Percentiles rank a stretch among this genome's conserved stretches.
Conservation (phyloP, 345 rosid genomes). For the Jatropha curcas region DNA sequence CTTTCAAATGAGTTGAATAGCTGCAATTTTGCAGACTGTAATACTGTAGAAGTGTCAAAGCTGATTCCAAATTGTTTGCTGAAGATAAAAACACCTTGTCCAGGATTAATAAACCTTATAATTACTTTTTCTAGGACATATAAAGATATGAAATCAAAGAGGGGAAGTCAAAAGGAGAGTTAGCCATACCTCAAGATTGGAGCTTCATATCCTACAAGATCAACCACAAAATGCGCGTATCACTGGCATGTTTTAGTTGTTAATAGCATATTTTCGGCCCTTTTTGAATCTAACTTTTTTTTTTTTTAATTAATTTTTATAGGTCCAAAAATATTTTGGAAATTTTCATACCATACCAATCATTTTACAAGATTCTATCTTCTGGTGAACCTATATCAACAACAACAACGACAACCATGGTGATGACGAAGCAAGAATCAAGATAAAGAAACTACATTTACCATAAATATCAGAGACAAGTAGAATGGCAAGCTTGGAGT, state of each 20-base stretch:
- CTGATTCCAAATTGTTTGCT: background rate
- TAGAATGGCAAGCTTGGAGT: slow-evolving; percentile 58
- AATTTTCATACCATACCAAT: no score
- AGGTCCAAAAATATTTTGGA: no score
- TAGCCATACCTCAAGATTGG: slow-evolving; percentile 67
- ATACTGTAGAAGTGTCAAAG: background rate
- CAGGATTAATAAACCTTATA: background rate
- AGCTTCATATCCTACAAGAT: slow-evolving; percentile 75
- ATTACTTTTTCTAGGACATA: background rate
- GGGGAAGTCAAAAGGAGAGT: background rate
- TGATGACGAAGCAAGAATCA: background rate
- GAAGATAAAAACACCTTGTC: background rate
- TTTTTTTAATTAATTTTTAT: no score
- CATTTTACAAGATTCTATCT: no score
- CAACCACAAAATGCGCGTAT: background rate
- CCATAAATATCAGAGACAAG: slow-evolving; percentile 66
- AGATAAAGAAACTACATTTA: background rate
- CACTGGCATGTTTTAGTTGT: no score
- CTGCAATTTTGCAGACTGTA: no score
- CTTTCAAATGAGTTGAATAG: background rate
- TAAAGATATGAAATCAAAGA: background rate
- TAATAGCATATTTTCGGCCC: no score
- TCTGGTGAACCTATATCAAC: no score
- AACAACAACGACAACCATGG: background rate
- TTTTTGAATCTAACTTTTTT: no score